Conservation (phyloP, 768 basidiomycete genomes). For the Hysterangium stoloniferum region DNA sequence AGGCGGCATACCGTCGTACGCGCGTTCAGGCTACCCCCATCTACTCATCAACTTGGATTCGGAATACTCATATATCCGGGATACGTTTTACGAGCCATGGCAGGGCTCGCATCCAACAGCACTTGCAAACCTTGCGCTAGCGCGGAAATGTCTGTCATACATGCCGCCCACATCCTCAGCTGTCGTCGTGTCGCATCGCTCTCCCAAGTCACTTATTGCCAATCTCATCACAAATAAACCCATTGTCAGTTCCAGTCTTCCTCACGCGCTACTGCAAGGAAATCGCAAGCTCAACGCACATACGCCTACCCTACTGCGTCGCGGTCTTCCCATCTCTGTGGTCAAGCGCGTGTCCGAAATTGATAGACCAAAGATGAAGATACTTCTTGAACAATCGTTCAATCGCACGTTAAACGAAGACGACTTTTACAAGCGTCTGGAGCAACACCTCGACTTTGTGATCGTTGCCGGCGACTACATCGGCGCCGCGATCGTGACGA, state of each 20-base stretch:
- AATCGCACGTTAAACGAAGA: constrained; percentile 58
- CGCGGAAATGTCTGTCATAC: constrained; percentile 77
- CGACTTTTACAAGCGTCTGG: constrained; percentile 74
- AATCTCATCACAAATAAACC: constrained; percentile 99
- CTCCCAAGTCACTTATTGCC: constrained; percentile 88
- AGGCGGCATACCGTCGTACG: constrained; percentile 96
- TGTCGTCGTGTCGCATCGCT: constrained; percentile 95
- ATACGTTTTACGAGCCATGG: constrained; percentile 81
- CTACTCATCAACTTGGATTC: constrained; percentile 90
- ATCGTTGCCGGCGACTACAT: constrained; percentile 93
- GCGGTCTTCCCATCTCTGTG: constrained; percentile 81
- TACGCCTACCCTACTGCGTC: constrained; percentile 88
- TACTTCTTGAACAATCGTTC: constrained; percentile 86
- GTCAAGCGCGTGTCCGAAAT: constrained; percentile 62
- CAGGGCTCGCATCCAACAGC: constrained; percentile 71
- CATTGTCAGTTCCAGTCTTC: constrained; percentile 89
- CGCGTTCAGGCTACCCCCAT: constrained; percentile 89
- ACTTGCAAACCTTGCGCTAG: constrained; percentile 76
- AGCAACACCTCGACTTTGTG: constrained; percentile 76
- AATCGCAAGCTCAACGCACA: constrained; percentile 80
- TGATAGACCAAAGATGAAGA: constrained; percentile 65
- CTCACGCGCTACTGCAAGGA: constrained; percentile 85
- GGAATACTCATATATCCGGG: constrained; percentile 76
- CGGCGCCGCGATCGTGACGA: constrained; percentile 90
- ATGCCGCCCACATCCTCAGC: constrained; percentile 95